A percentile compares a stretch with the other conserved stretches of the same genome.
Evolutionary conservation across 164 flowering plant species (phyloP).

Genomic region (Taxillus chinensis): DNA sequence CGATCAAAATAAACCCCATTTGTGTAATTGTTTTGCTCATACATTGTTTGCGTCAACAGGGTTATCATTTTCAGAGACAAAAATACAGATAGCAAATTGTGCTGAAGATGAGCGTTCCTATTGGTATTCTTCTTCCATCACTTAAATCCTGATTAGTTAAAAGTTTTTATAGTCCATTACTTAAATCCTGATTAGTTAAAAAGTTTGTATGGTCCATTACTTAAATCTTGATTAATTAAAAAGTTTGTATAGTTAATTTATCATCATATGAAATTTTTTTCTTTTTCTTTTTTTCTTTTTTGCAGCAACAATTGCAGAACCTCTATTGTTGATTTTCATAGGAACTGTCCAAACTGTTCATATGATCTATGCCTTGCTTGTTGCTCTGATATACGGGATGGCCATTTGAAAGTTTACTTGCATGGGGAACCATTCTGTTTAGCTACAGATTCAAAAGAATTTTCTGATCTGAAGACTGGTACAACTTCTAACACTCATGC

Average conservation of each 20-base stretch:
- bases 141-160: neutral
- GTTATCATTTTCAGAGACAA: neutral
- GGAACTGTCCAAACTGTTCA: conserved; percentile 16
- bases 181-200: neutral
- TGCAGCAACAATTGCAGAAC: conserved; percentile 18
- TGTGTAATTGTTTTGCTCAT: no score
- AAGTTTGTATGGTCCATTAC: no score
- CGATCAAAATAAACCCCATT: neutral
- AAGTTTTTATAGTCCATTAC: neutral
- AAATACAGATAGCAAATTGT: neutral
- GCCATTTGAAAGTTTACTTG: conserved; percentile 4
- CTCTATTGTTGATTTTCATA: conserved; percentile 14
- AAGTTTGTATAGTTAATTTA: no score
- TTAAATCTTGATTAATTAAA: no score
- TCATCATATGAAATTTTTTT: neutral
- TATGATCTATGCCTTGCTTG: conserved; percentile 21
- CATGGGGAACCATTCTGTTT: neutral
- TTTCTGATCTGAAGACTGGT: neutral
- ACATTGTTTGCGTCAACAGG: neutral
- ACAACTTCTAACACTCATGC: neutral
- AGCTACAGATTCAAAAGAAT: neutral
- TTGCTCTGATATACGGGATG: conserved; percentile 17
- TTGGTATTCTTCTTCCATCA: neutral
- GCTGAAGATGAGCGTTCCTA: neutral
- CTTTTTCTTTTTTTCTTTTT: neutral